A percentile compares a stretch with the other conserved stretches of the same genome.
phyloP scores from a whole-genome alignment of 1,139 yeast genomes.

The Blastobotrys capitulatus region DNA sequence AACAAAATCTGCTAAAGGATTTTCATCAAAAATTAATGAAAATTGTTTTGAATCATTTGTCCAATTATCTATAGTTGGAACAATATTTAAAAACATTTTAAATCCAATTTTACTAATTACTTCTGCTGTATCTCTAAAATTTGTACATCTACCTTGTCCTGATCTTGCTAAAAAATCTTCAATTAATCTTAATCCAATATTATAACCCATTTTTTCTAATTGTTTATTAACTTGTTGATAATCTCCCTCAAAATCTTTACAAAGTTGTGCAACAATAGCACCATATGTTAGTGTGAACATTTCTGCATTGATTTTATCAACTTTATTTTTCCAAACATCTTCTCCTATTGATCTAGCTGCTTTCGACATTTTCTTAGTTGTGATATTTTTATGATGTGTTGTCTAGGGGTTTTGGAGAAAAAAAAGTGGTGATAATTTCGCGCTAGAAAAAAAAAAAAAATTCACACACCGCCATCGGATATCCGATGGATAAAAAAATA shows the following conservation, averaged over 20 bases:
- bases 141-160: constrained; percentile 73
- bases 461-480: too few relatives aligned
- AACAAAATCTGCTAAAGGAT: constrained; percentile 92
- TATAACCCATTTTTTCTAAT: constrained; percentile 89
- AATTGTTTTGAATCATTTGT: constrained; percentile 68
- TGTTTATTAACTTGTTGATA: constrained; percentile 76
- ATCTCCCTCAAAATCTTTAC: constrained; percentile 74
- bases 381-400: neutral
- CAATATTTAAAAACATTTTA: constrained; percentile 77
- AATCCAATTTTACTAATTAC: constrained; percentile 81
- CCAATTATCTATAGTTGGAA: constrained; percentile 77
- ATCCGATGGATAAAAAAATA: too few relatives aligned
- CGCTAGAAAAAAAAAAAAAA: neutral
- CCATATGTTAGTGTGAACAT: constrained; percentile 91
- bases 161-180: constrained; percentile 92
- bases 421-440: too few relatives aligned
- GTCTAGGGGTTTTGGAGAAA: neutral
- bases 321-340: constrained; percentile 86
- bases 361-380: constrained; percentile 41
- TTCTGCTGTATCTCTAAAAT: constrained; percentile 84
- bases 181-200: constrained; percentile 83
- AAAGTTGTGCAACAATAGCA: constrained; percentile 86
- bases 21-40: constrained; percentile 68
- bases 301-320: constrained; percentile 89
- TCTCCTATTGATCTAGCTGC: constrained; percentile 61